Conservation (phyloP, 1,284 basidiomycete genomes). For the Sporisorium scitamineum region DNA sequence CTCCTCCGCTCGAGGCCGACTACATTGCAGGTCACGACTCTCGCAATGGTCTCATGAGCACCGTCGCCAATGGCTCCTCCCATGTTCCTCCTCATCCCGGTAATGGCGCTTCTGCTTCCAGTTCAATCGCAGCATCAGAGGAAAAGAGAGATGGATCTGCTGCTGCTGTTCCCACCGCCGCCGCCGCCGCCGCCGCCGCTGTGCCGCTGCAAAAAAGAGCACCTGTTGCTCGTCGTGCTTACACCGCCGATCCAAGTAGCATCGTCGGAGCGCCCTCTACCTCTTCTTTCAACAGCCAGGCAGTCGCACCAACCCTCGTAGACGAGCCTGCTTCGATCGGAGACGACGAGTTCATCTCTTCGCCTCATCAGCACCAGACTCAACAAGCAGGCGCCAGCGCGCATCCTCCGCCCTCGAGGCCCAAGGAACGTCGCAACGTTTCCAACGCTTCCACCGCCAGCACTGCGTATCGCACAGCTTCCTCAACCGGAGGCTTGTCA, state of each 20-base stretch:
- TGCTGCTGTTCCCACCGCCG: too few species aligned
- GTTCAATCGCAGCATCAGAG: not conserved
- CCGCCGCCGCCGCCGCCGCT: too few species aligned
- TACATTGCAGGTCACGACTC: constrained; percentile 40
- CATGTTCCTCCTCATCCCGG: constrained; percentile 9
- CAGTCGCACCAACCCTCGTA: not conserved
- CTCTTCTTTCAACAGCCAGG: not conserved
- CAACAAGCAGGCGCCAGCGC: not conserved
- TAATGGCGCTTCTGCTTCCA: constrained; percentile 4
- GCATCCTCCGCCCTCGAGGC: constrained; percentile 9
- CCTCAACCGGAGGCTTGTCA: constrained; percentile 27
- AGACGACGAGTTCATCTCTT: not conserved
- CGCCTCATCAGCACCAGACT: constrained; percentile 16
- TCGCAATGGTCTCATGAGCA: constrained; percentile 44
- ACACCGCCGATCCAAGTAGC: constrained; percentile 27
- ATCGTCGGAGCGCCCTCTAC: too few species aligned
- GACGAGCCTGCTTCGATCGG: constrained; percentile 27
- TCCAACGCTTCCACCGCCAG: constrained; percentile 48
- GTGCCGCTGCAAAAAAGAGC: constrained; percentile 26
- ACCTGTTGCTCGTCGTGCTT: constrained; percentile 44
- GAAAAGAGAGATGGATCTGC: not conserved
- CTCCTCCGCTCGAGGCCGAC: constrained; percentile 59
- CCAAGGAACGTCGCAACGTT: constrained; percentile 30
- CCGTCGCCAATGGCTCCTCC: constrained; percentile 21
- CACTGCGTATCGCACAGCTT: constrained; percentile 48